A percentile compares a stretch with the other conserved stretches of the same genome.
Conservation (phyloP, 352 stramenopile species). For the Saprolegnia diclina region DNA sequence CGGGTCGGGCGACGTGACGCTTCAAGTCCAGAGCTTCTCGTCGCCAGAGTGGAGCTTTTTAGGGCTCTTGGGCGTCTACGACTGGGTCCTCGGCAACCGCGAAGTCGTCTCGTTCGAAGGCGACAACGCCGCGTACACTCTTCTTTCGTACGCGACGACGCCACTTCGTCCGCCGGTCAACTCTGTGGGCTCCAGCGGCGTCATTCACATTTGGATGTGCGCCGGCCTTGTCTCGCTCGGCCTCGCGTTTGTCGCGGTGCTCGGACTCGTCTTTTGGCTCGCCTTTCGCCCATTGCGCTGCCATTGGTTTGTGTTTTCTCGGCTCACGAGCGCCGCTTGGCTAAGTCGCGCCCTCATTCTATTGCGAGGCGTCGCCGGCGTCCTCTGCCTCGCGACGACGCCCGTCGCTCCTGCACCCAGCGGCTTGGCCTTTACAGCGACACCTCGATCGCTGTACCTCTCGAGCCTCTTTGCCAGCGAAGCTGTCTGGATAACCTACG, state of each 20-base stretch:
- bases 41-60: not conserved
- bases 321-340: not conserved
- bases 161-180: no score
- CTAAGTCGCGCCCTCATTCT: not conserved
- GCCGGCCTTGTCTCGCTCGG: not conserved
- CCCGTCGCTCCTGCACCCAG: not conserved
- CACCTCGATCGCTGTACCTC: not conserved
- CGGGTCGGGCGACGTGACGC: not conserved
- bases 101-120: constrained; percentile 22
- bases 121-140: not conserved
- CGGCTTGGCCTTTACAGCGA: not conserved
- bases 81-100: not conserved
- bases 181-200: not conserved
- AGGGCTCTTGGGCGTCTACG: not conserved
- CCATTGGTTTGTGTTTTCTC: constrained; percentile 1
- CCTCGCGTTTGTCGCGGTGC: not conserved
- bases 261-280: not conserved
- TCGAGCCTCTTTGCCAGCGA: constrained; percentile 1
- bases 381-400: not conserved
- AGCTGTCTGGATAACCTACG: constrained; percentile 10
- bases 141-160: not conserved
- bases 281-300: not conserved
- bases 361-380: not conserved
- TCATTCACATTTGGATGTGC: not conserved
- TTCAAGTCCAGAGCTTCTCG: not conserved